phyloP scores from a whole-genome alignment of 1,284 basidiomycete genomes.

The Rhodotorula glutinis region DNA sequence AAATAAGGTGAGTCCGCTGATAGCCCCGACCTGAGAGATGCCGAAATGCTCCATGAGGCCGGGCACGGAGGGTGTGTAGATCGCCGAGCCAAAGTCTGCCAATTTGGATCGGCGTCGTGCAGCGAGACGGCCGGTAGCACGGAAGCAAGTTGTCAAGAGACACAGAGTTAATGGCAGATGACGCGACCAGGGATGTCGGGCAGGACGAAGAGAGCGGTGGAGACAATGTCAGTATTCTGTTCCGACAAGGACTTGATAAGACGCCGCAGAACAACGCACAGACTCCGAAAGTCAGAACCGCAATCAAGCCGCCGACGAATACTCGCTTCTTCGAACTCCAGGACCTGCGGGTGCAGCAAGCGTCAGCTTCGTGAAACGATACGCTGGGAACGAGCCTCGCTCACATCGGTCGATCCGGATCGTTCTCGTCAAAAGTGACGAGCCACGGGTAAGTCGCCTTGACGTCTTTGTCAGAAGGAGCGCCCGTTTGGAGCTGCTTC shows the following conservation, averaged over 20 bases:
- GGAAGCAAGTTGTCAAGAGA: too few species aligned
- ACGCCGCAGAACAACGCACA: slow-evolving; percentile 18
- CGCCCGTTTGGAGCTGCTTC: not conserved
- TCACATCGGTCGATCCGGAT: slow-evolving; percentile 47
- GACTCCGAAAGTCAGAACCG: slow-evolving; percentile 47
- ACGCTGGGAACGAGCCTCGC: not conserved
- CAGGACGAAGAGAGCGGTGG: too few species aligned
- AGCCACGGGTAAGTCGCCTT: slow-evolving; percentile 9
- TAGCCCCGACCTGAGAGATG: slow-evolving; percentile 27
- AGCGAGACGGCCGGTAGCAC: too few species aligned
- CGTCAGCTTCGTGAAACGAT: not conserved
- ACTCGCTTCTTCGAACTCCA: slow-evolving; percentile 45
- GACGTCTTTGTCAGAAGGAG: not conserved
- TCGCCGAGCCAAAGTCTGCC: slow-evolving; percentile 43
- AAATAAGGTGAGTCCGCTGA: slow-evolving; percentile 37
- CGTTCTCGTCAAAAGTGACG: slow-evolving; percentile 38
- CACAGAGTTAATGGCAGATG: too few species aligned
- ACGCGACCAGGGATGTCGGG: too few species aligned
- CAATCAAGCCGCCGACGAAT: slow-evolving; percentile 45
- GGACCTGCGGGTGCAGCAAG: slow-evolving; percentile 34
- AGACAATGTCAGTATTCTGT: too few species aligned
- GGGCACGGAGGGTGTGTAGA: slow-evolving; percentile 43
- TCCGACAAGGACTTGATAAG: too few species aligned
- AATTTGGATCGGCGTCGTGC: not conserved
- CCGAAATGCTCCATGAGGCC: slow-evolving; percentile 38